phyloP scores from a whole-genome alignment of 495 filamentous ascomycete species.

The Penicilliopsis zonata region DNA sequence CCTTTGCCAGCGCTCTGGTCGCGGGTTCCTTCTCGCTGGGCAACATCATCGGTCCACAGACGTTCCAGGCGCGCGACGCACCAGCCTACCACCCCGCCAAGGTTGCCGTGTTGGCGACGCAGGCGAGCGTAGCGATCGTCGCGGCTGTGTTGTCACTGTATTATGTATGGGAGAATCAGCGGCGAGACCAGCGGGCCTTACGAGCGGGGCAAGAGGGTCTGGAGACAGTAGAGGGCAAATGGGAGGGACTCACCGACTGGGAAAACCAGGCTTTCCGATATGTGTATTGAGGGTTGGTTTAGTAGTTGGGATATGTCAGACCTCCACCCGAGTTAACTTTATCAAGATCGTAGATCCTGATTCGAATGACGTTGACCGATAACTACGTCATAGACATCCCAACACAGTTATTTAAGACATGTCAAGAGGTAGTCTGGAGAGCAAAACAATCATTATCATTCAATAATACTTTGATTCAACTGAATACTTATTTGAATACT shows the following conservation, averaged over 20 bases:
- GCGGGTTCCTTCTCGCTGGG: background rate
- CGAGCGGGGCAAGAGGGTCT: background rate
- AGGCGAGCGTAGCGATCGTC: background rate
- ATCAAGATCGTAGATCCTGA: no score
- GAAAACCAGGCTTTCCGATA: background rate
- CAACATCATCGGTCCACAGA: slow-evolving; percentile 4
- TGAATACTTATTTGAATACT: no score
- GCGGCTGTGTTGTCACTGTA: background rate
- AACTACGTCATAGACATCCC: no score
- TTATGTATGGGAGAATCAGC: background rate
- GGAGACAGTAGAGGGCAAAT: background rate
- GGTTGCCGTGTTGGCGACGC: background rate
- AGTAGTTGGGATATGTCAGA: no score
- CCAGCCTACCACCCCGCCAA: slow-evolving; percentile 2
- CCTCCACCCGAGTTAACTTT: no score
- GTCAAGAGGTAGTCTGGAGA: no score
- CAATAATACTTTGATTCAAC: no score
- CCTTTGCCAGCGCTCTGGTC: background rate
- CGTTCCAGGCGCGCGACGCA: slow-evolving; percentile 4
- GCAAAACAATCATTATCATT: no score
- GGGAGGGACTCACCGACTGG: background rate
- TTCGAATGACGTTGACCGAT: no score
- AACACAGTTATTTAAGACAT: no score
- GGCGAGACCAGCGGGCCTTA: background rate
- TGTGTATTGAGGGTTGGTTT: no score